A percentile compares a stretch with the other conserved stretches of the same genome.
phyloP scores from a whole-genome alignment of 768 basidiomycete species.

The Leccinum fibrillosum region DNA sequence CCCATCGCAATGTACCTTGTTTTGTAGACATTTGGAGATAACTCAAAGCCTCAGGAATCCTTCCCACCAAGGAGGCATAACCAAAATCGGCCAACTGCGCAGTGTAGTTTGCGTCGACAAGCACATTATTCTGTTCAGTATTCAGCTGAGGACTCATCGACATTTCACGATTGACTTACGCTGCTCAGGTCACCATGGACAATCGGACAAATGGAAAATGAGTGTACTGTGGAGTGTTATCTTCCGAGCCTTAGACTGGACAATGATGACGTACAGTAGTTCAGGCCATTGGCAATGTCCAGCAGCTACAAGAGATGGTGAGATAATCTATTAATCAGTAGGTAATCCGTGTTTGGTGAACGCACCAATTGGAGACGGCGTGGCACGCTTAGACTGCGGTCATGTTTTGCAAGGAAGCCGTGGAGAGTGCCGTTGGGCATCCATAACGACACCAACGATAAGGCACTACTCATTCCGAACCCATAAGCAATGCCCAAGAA shows the following conservation, averaged over 20 bases:
- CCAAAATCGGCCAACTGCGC: background rate
- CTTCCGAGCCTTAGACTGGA: background rate
- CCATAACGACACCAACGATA: background rate
- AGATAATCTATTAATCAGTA: too few species aligned
- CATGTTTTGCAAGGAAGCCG: background rate
- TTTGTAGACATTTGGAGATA: background rate
- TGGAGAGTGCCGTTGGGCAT: background rate
- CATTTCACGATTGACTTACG: background rate
- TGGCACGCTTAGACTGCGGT: background rate
- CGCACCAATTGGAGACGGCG: background rate
- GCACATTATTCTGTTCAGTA: background rate
- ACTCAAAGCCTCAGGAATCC: background rate
- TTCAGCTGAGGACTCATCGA: background rate
- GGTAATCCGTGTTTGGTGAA: background rate
- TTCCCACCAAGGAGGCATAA: background rate
- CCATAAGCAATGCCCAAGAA: background rate
- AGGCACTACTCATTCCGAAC: background rate
- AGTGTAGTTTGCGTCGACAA: background rate
- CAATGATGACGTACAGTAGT: background rate
- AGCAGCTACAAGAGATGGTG: background rate
- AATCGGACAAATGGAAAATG: background rate
- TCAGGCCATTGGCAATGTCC: background rate
- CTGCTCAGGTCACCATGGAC: background rate
- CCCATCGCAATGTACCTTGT: background rate
- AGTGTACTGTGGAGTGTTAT: background rate